A percentile compares a stretch with the other conserved stretches of the same genome.
Evolutionary conservation across 257 asterid species (phyloP).

Genomic region (Solanum gracilifrons): DNA sequence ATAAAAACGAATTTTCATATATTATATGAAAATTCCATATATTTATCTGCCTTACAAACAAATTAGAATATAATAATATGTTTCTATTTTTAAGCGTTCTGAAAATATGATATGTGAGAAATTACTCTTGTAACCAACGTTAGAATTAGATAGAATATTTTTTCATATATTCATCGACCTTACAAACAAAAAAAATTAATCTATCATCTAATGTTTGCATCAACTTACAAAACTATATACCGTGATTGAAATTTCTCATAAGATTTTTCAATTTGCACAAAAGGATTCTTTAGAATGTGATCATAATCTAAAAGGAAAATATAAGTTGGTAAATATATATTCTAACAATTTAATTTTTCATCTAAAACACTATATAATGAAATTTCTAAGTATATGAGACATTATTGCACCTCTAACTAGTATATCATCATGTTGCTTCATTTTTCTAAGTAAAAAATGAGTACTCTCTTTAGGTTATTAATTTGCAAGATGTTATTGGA

Average conservation of each 20-base stretch:
- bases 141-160: background rate
- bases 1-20: background rate
- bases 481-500: background rate
- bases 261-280: background rate
- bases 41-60: background rate
- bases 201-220: background rate
- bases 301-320: background rate
- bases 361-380: background rate
- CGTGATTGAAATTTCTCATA: background rate
- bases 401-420: background rate
- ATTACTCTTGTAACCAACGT: too few species aligned
- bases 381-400: background rate
- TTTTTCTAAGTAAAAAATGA: too few species aligned
- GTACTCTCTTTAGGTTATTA: background rate
- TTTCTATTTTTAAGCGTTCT: background rate
- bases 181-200: background rate
- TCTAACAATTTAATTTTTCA: background rate
- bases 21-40: background rate
- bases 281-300: background rate
- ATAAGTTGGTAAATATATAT: background rate
- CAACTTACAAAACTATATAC: background rate
- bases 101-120: background rate
- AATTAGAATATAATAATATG: too few species aligned
- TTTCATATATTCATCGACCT: background rate
- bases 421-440: background rate